These are phyloP conservation scores for Karstenula rhodostoma DNA, from an alignment of 2,329 filamentous ascomycete species.

Conservation along the genomic window DNA sequence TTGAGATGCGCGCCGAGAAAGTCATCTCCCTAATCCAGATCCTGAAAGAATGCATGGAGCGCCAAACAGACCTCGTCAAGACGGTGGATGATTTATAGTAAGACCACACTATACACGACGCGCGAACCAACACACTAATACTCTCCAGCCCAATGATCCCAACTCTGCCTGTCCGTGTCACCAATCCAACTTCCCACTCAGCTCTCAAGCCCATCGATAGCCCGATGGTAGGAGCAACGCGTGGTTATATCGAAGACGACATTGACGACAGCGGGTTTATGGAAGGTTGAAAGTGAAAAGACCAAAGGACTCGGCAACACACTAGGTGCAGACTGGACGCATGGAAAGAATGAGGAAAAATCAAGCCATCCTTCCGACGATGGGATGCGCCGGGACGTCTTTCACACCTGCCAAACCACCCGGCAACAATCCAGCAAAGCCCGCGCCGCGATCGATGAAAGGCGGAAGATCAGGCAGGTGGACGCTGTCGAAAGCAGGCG, in stretches of 20 bases:
- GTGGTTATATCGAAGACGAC: conserved; percentile 5
- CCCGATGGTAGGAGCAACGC: conserved; percentile 9
- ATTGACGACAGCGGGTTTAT: conserved; percentile 19
- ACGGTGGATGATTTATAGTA: conserved; percentile 18
- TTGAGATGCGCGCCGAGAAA: conserved; percentile 17
- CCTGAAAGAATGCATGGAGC: conserved; percentile 18
- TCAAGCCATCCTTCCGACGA: conserved; percentile 3
- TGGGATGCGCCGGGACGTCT: conserved; percentile 2
- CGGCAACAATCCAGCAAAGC: conserved; percentile 14
- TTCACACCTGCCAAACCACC: conserved; percentile 11
- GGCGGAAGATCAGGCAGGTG: conserved; percentile 9
- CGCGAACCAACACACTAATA: not conserved
- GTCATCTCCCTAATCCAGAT: conserved; percentile 16
- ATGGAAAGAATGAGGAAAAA: not conserved
- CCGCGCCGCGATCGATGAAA: conserved; percentile 9
- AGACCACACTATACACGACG: not conserved
- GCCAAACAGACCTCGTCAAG: conserved; percentile 18
- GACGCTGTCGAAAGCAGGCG: not conserved
- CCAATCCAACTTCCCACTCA: not conserved
- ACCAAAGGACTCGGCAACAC: not conserved
- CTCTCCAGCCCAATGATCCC: not conserved
- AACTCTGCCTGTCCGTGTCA: not conserved
- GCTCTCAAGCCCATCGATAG: not conserved
- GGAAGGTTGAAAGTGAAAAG: conserved; percentile 3
- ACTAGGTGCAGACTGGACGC: not conserved